phyloP scores from a whole-genome alignment of 345 rosid species.

The Streptanthus diversifolius region DNA sequence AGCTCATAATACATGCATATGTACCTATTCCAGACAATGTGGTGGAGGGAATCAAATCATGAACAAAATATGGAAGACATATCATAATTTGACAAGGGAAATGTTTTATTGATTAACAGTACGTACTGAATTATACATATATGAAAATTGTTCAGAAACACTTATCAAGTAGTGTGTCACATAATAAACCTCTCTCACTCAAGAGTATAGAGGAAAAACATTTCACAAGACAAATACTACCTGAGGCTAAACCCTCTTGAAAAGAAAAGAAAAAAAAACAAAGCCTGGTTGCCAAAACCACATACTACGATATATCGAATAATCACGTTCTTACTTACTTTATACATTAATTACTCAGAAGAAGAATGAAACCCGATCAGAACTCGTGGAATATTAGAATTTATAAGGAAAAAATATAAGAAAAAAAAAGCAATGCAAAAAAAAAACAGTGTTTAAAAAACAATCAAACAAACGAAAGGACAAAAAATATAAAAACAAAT shows the following conservation, averaged over 20 bases:
- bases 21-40: not conserved
- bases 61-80: not conserved
- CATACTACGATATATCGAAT: slow-evolving; percentile 14
- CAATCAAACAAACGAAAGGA: slow-evolving; percentile 31
- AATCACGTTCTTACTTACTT: slow-evolving; percentile 21
- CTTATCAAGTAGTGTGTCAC: slow-evolving; percentile 14
- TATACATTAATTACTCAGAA: slow-evolving; percentile 25
- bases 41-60: not conserved
- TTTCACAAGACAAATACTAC: slow-evolving; percentile 13
- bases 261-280: not conserved
- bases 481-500: slow-evolving; percentile 21
- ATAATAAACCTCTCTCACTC: slow-evolving; percentile 17
- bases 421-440: slow-evolving; percentile 25
- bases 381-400: slow-evolving; percentile 1
- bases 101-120: slow-evolving; percentile 13
- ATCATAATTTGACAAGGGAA: slow-evolving; percentile 4
- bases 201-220: slow-evolving; percentile 11
- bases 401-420: not conserved
- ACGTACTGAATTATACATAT: slow-evolving; percentile 4
- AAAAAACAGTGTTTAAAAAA: slow-evolving; percentile 21
- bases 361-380: slow-evolving; percentile 26
- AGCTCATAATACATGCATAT: not conserved
- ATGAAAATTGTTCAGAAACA: not conserved
- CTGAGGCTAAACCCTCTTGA: slow-evolving; percentile 13
- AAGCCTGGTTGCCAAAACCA: slow-evolving; percentile 6